phyloP scores from a whole-genome alignment of 257 asterid species.

The Penstemon eatonii region DNA sequence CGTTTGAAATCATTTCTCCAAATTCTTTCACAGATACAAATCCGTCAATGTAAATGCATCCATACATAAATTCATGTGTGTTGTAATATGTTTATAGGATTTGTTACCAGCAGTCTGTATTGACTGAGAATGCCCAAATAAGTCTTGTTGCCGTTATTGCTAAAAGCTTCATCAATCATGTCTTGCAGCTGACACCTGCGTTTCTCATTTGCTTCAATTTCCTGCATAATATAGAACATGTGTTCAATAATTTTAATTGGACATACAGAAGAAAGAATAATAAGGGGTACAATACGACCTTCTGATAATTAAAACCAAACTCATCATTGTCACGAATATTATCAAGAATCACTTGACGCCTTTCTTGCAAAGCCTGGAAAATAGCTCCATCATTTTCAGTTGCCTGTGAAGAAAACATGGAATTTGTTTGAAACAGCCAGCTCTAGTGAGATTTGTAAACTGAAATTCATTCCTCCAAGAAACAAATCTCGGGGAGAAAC shows the following conservation, averaged over 20 bases:
- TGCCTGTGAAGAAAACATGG: conserved; percentile 46
- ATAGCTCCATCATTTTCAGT: conserved; percentile 73
- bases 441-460: conserved; percentile 9
- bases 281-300: conserved; percentile 45
- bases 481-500: conserved; percentile 16
- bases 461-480: conserved; percentile 5
- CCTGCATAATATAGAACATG: conserved; percentile 48
- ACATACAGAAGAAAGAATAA: conserved; percentile 10
- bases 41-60: too few relatives aligned
- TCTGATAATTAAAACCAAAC: conserved; percentile 75
- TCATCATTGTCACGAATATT: conserved; percentile 96
- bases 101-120: conserved; percentile 81
- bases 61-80: neutral
- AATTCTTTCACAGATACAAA: too few relatives aligned
- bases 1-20: too few relatives aligned
- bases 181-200: conserved; percentile 72
- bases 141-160: conserved; percentile 78
- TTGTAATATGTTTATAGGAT: conserved; percentile 11
- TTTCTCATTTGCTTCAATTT: conserved; percentile 84
- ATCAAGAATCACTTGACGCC: conserved; percentile 91
- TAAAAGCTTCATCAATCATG: conserved; percentile 86
- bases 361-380: conserved; percentile 69
- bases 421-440: conserved; percentile 6
- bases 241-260: conserved; percentile 18
- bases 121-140: conserved; percentile 89